Evolutionary conservation across 345 rosid genomes (phyloP).

Genomic region (Murraya koenigii): DNA sequence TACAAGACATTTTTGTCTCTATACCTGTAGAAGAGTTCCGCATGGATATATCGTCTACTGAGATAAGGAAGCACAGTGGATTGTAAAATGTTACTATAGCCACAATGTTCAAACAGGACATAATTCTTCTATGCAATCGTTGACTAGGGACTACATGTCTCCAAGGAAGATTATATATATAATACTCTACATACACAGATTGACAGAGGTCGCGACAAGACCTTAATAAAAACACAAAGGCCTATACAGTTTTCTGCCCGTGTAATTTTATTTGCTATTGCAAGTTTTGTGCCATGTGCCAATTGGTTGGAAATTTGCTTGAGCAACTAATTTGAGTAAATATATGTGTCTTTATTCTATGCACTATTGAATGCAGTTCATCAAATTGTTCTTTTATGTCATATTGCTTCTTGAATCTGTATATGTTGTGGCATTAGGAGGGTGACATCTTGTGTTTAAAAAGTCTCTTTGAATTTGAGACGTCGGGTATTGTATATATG

Average conservation of each 20-base stretch:
- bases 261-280: background rate
- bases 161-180: background rate
- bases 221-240: background rate
- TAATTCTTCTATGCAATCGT: background rate
- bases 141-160: background rate
- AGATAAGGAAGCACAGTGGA: conserved; percentile 46
- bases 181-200: background rate
- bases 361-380: background rate
- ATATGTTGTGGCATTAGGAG: background rate
- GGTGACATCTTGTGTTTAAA: background rate
- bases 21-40: conserved; percentile 67
- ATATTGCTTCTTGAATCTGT: background rate
- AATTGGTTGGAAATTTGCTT: background rate
- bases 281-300: background rate
- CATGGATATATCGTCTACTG: conserved; percentile 80
- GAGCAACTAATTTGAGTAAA: background rate
- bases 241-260: background rate
- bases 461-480: background rate
- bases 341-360: no score
- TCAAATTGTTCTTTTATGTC: background rate
- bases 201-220: background rate
- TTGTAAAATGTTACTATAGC: background rate
- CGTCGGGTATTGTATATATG: background rate
- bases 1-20: conserved; percentile 66
- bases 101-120: background rate